A percentile compares a stretch with the other conserved stretches of the same genome.
These are phyloP conservation scores for Linum tenue DNA, from an alignment of 345 rosid genomes.

Conservation along the genomic window DNA sequence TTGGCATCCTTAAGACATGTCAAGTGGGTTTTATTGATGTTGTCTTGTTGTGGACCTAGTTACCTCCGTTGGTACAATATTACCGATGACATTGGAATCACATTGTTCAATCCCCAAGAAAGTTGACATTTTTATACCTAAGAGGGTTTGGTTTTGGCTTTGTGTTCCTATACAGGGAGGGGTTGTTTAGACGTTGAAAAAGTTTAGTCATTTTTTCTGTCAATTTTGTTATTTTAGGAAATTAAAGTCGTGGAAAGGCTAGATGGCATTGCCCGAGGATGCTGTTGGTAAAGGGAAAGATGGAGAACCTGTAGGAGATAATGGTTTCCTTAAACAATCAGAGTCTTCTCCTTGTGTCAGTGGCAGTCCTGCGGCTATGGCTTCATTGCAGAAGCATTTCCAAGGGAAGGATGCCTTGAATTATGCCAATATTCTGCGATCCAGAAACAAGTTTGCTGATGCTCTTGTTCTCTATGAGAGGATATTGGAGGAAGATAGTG, in stretches of 20 bases:
- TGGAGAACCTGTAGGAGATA: conserved; percentile 36
- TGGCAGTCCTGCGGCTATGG: conserved; percentile 23
- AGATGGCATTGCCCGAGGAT: conserved; percentile 62
- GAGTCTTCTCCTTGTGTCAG: conserved; percentile 39
- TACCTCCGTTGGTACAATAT: background rate
- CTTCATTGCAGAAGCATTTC: conserved; percentile 31
- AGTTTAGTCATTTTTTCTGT: background rate
- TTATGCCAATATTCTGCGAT: conserved; percentile 83
- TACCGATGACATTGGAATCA: background rate
- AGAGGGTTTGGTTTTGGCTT: background rate
- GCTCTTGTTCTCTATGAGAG: conserved; percentile 73
- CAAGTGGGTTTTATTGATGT: background rate
- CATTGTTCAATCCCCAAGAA: background rate
- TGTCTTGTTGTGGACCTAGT: background rate
- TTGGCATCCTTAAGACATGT: background rate
- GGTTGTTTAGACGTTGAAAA: background rate
- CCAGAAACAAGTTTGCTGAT: conserved; percentile 86
- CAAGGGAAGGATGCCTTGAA: conserved; percentile 70
- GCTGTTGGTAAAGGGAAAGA: conserved; percentile 41
- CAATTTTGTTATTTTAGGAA: conserved; percentile 19
- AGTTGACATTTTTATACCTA: background rate
- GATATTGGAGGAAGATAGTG: conserved; percentile 60
- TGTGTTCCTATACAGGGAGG: background rate
- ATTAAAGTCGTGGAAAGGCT: conserved; percentile 13
- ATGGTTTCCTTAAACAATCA: conserved; percentile 56